These are phyloP conservation scores for Boletus vermiculosoides DNA, from an alignment of 768 basidiomycete genomes.

Conservation along the genomic window DNA sequence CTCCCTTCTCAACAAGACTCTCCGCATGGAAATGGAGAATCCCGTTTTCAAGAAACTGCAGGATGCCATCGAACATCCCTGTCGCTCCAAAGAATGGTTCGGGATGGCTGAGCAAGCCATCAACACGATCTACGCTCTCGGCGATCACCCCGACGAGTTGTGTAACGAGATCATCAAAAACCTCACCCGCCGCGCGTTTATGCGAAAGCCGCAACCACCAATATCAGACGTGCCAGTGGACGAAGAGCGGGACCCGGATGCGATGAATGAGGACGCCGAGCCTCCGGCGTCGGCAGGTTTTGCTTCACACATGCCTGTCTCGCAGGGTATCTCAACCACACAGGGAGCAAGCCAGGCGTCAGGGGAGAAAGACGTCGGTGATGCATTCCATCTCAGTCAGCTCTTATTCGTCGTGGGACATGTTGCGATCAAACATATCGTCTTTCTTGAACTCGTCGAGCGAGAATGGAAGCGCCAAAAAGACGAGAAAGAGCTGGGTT, in stretches of 20 bases:
- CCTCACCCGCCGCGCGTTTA: conserved; percentile 74
- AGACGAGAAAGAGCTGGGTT: conserved; percentile 81
- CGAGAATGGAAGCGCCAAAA: conserved; percentile 96
- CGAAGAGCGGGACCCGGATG: conserved; percentile 42
- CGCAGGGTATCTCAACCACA: conserved; percentile 16
- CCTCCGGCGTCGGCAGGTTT: conserved; percentile 26
- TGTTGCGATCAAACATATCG: conserved; percentile 96
- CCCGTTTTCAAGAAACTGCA: conserved; percentile 82
- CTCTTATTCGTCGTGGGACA: conserved; percentile 96
- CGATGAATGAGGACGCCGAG: conserved; percentile 50
- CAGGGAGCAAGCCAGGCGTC: conserved; percentile 8
- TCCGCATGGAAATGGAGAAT: conserved; percentile 85
- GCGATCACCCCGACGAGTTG: conserved; percentile 86
- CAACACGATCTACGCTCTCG: conserved; percentile 93
- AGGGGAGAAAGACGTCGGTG: conserved; percentile 57
- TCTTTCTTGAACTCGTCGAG: conserved; percentile 93
- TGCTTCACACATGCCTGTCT: conserved; percentile 19
- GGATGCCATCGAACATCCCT: conserved; percentile 76
- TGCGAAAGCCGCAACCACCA: conserved; percentile 22
- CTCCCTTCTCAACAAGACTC: conserved; percentile 81
- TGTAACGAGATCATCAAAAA: conserved; percentile 81
- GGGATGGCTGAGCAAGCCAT: conserved; percentile 94
- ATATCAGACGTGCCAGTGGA: conserved; percentile 1
- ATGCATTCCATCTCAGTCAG: conserved; percentile 87
- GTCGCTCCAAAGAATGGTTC: conserved; percentile 91